These are phyloP conservation scores for Magnaporthiopsis rhizophila DNA, from an alignment of 2,329 filamentous ascomycete species.

Conservation along the genomic window DNA sequence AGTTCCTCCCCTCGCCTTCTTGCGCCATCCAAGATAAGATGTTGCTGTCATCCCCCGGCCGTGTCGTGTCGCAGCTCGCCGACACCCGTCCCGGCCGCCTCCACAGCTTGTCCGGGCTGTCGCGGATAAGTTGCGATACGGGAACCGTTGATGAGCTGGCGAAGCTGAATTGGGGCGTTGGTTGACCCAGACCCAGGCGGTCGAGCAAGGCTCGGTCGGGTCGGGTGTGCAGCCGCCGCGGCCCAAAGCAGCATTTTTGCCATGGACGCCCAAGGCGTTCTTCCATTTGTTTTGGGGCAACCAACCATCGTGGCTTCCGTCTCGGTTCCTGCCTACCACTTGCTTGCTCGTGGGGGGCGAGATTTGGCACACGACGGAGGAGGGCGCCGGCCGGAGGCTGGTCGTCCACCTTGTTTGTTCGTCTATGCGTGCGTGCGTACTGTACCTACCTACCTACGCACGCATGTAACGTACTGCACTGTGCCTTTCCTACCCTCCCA, in stretches of 20 bases:
- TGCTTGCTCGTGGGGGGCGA: no score
- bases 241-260: background rate
- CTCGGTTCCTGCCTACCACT: no score
- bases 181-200: no score
- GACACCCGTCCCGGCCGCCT: background rate
- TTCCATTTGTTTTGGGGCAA: no score
- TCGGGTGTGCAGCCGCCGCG: background rate
- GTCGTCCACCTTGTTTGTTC: background rate
- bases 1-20: no score
- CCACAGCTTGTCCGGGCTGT: background rate
- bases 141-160: no score
- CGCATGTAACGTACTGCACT: no score
- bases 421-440: background rate
- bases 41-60: no score
- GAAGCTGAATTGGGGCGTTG: no score
- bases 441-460: background rate
- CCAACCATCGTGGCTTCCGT: no score
- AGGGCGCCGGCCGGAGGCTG: background rate
- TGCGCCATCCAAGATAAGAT: background rate
- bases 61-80: background rate
- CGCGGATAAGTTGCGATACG: background rate
- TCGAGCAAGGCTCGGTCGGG: no score
- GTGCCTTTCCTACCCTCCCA: background rate
- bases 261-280: background rate
- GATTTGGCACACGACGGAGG: no score